phyloP scores from a whole-genome alignment of 2,329 filamentous ascomycete genomes.

The Plectosphaerella cucumerina region DNA sequence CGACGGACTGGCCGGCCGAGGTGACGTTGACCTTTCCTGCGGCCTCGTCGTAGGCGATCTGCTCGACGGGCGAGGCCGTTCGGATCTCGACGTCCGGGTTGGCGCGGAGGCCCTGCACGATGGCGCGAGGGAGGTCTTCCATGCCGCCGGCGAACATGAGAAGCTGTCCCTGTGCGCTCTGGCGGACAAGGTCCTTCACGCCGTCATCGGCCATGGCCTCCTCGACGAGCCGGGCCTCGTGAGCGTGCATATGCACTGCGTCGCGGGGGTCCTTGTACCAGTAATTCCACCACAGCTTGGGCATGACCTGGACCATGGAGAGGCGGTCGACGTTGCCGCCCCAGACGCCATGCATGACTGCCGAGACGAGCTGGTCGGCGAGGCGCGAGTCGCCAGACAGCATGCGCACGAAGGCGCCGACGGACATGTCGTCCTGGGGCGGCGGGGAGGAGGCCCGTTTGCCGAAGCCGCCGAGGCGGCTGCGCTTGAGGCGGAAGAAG shows the following conservation, averaged over 20 bases:
- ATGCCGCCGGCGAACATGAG: constrained; percentile 57
- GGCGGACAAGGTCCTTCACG: constrained; percentile 4
- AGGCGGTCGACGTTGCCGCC: constrained; percentile 82
- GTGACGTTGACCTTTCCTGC: constrained; percentile 36
- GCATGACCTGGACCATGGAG: constrained; percentile 60
- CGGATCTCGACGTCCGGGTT: constrained; percentile 59
- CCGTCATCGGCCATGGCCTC: constrained; percentile 14
- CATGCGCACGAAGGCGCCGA: constrained; percentile 62
- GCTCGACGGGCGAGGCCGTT: constrained; percentile 40
- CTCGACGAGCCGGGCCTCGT: not conserved
- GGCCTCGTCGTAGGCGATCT: constrained; percentile 34
- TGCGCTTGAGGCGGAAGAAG: constrained; percentile 1
- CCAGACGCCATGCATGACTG: constrained; percentile 81
- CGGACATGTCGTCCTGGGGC: constrained; percentile 56
- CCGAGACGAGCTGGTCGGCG: constrained; percentile 72
- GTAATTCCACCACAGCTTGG: constrained; percentile 42
- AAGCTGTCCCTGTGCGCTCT: constrained; percentile 17
- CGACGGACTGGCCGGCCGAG: constrained; percentile 6
- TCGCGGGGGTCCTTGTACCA: constrained; percentile 10
- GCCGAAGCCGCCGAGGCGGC: not conserved
- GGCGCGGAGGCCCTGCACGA: constrained; percentile 45
- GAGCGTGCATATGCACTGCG: constrained; percentile 2
- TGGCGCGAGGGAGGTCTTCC: constrained; percentile 50
- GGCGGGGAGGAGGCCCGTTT: not conserved
- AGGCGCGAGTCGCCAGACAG: constrained; percentile 47